Evolutionary conservation across 2,329 filamentous ascomycete genomes (phyloP), one percentile per base, ranked within the genome.

Genomic region (Penicillium sp.): DNA sequence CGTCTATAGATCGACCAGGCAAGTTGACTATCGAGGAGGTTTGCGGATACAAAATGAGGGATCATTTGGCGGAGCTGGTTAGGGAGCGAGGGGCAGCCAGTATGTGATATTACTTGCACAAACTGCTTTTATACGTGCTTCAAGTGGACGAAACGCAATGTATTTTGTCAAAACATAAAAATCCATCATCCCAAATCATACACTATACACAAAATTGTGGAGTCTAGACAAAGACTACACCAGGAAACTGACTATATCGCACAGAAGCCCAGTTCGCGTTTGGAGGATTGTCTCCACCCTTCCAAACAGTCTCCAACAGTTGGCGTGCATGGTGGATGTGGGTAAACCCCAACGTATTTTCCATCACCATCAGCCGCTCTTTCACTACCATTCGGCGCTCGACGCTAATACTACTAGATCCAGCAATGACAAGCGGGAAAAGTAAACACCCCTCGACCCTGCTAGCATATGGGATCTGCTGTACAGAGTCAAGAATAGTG

Each of bases 321-420:
- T 74, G 70, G 38, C 75, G 61, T 0, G 74, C 72, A 34, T 76
- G 72, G 35, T 75, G 71, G 3, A 79, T 73, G 63, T 79, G 77
- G 4, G 72, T 72, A 53, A 78, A 78, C 0, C 76, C 76, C 29
- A 75, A 69, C 0, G 76, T 78, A 34, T 74, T 67, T 61, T 79
- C 76, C 74, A 79, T 78, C 14, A 78, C 71, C 63, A 78, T 68
- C 48, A 77, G 64, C 5, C 75, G 65, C 57, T 77, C 74, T 39
- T 73, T 74, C 11, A 77, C 71, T 11, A 75, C 62, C 54, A 76
- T 68, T 0, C 74, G 67, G 10, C 61, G 39, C 38, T 78, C 73
- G 57, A 75, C 72, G 24, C 70, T 56, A 5, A 64, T 64, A 57
- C 67, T 70, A 52, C 74, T 75, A 1, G 75, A 74, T 3, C 76